Evolutionary conservation across 306 rosid species (phyloP).

Genomic region (Leucaena leucocephala): DNA sequence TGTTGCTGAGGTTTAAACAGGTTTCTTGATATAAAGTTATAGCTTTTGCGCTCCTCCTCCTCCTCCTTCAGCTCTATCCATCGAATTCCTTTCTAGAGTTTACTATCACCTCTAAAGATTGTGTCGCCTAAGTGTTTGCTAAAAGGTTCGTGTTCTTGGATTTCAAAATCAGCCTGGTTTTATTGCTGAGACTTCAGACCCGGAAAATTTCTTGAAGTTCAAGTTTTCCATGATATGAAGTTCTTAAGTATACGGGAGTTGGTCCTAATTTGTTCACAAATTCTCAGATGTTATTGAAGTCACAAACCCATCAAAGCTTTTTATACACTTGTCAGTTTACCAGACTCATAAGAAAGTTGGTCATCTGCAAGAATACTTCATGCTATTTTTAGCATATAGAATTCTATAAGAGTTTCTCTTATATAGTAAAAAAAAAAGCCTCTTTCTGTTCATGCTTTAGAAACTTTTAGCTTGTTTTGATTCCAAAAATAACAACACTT

Average conservation of each 20-base stretch:
- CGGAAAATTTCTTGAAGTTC: constrained; percentile 35
- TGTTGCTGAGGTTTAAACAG: not conserved
- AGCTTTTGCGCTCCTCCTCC: not conserved
- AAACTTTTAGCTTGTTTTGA: constrained; percentile 28
- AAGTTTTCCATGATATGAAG: constrained; percentile 10
- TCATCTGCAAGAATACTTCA: not conserved
- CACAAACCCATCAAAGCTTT: constrained; percentile 29
- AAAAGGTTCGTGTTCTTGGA: constrained; percentile 29
- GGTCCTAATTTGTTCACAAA: constrained; percentile 11
- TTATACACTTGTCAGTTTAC: constrained; percentile 16
- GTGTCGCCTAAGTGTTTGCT: constrained; percentile 1
- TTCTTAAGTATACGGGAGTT: not conserved
- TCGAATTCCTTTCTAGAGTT: not conserved
- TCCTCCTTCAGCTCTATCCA: constrained; percentile 12
- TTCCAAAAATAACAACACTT: constrained; percentile 24
- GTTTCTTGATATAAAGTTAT: not conserved
- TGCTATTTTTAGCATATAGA: not conserved
- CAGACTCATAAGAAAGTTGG: constrained; percentile 29
- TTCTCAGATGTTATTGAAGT: constrained; percentile 38
- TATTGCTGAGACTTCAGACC: constrained; percentile 29
- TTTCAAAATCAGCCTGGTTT: constrained; percentile 11
- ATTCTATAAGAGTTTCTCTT: not conserved
- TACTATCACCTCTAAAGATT: constrained; percentile 5
- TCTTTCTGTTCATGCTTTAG: too few relatives aligned
- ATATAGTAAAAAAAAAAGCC: too few relatives aligned